These are phyloP conservation scores for Hemisphaericaspora nanyangensis DNA, from an alignment of 805 yeast genomes.

Conservation along the genomic window DNA sequence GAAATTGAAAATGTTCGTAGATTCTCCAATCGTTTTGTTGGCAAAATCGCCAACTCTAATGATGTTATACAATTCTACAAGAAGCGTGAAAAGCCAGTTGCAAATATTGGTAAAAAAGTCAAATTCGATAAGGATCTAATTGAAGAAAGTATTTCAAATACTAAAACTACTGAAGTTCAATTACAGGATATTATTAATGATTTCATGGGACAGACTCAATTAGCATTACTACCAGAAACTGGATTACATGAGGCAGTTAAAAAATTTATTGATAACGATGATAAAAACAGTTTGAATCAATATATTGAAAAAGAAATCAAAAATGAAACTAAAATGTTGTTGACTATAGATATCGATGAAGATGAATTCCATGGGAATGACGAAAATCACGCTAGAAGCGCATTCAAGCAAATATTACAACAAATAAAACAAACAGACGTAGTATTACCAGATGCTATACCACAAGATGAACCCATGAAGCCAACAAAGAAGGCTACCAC, in stretches of 20 bases:
- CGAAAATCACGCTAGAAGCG: constrained; percentile 22
- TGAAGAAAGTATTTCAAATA: constrained; percentile 11
- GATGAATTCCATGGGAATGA: constrained; percentile 31
- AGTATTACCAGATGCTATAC: background rate
- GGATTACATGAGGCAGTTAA: constrained; percentile 74
- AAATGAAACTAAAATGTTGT: constrained; percentile 48
- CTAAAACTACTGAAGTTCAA: constrained; percentile 33
- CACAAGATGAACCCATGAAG: background rate
- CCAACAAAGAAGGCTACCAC: constrained; percentile 1
- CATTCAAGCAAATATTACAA: constrained; percentile 42
- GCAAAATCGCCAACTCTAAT: constrained; percentile 85
- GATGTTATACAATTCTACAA: constrained; percentile 74
- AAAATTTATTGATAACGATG: constrained; percentile 77
- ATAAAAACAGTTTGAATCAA: constrained; percentile 64
- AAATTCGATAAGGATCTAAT: constrained; percentile 13
- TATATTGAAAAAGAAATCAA: constrained; percentile 56
- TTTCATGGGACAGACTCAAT: constrained; percentile 56
- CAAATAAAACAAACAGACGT: constrained; percentile 27
- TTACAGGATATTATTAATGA: constrained; percentile 63
- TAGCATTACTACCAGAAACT: constrained; percentile 67
- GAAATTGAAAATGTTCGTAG: constrained; percentile 89
- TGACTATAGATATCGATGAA: constrained; percentile 40
- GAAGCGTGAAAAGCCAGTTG: constrained; percentile 30
- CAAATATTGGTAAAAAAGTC: constrained; percentile 8
- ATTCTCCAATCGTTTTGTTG: constrained; percentile 87